A percentile compares a stretch with the other conserved stretches of the same genome.
These are phyloP conservation scores for Fonsecaea multimorphosa DNA, from an alignment of 2,329 filamentous ascomycete genomes.

Conservation along the genomic window DNA sequence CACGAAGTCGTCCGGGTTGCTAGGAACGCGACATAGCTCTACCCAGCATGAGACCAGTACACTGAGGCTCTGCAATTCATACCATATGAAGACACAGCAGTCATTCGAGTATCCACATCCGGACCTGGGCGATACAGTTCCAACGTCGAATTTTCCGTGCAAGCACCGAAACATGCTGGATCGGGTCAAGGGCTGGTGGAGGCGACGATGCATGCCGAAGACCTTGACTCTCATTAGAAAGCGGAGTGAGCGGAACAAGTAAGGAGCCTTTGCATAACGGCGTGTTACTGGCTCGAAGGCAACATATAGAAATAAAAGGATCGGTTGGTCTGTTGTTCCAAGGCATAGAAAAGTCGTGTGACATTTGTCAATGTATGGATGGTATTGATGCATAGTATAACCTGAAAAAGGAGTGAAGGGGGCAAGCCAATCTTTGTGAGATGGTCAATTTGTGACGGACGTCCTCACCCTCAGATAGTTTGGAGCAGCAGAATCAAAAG, in stretches of 20 bases:
- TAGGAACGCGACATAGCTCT: conserved; percentile 23
- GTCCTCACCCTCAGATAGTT: not conserved
- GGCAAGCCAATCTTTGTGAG: not conserved
- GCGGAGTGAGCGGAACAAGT: conserved; percentile 23
- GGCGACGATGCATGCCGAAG: conserved; percentile 35
- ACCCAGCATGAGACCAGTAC: conserved; percentile 9
- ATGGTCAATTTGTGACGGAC: conserved; percentile 2
- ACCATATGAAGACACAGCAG: conserved; percentile 26
- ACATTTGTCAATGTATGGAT: not conserved
- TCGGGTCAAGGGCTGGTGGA: conserved; percentile 38
- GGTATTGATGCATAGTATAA: not conserved
- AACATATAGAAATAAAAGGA: not conserved
- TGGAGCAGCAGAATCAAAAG: not conserved
- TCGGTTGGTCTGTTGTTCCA: not conserved
- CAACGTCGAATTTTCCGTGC: conserved; percentile 40
- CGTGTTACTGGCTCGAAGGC: not conserved
- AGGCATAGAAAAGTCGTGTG: not conserved
- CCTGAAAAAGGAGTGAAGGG: not conserved
- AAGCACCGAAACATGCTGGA: conserved; percentile 38
- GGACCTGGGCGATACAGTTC: conserved; percentile 27
- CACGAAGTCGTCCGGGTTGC: conserved; percentile 28
- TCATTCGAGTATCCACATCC: conserved; percentile 29
- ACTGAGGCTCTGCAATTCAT: conserved; percentile 18
- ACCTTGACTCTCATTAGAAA: conserved; percentile 26
- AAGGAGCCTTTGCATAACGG: conserved; percentile 22